phyloP scores from a whole-genome alignment of 1,284 basidiomycete genomes.

The Ganoderma resinaceum region DNA sequence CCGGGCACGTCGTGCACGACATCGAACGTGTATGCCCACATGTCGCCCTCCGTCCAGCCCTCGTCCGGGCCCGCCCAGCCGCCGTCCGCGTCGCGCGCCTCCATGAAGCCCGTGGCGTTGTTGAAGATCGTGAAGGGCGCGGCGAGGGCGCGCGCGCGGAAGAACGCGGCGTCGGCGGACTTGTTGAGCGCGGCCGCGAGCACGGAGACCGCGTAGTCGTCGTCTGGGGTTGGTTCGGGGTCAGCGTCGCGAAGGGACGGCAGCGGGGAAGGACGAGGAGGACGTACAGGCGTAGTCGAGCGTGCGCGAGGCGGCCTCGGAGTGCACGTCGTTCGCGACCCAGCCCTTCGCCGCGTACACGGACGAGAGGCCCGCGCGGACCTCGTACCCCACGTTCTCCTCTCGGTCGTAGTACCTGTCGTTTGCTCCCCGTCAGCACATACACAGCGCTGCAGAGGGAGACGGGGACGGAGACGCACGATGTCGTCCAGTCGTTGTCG shows the following conservation, averaged over 20 bases:
- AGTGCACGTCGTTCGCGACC: slow-evolving; percentile 83
- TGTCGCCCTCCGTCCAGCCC: slow-evolving; percentile 87
- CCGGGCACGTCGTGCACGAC: slow-evolving; percentile 76
- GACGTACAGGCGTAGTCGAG: slow-evolving; percentile 79
- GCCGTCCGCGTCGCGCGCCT: slow-evolving; percentile 74
- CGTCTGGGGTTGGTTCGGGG: no score
- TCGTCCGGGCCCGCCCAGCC: slow-evolving; percentile 71
- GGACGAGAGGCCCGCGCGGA: slow-evolving; percentile 77
- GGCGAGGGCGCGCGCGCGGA: no score
- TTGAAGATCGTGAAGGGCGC: slow-evolving; percentile 76
- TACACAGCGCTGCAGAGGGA: no score
- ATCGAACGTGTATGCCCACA: slow-evolving; percentile 85
- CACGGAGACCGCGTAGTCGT: slow-evolving; percentile 77
- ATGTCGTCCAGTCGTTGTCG: slow-evolving; percentile 61
- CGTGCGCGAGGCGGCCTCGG: slow-evolving; percentile 80
- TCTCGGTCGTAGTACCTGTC: slow-evolving; percentile 75
- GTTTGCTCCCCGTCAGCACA: no score
- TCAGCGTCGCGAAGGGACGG: no score
- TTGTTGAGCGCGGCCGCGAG: slow-evolving; percentile 64
- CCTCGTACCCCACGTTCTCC: slow-evolving; percentile 82
- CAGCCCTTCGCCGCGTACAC: slow-evolving; percentile 75
- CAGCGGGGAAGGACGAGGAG: no score
- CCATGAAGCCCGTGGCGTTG: no score
- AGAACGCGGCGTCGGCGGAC: slow-evolving; percentile 54
- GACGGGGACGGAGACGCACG: slow-evolving; percentile 48